phyloP scores from a whole-genome alignment of 2,329 filamentous ascomycete genomes.

The Bipolaris cookei region DNA sequence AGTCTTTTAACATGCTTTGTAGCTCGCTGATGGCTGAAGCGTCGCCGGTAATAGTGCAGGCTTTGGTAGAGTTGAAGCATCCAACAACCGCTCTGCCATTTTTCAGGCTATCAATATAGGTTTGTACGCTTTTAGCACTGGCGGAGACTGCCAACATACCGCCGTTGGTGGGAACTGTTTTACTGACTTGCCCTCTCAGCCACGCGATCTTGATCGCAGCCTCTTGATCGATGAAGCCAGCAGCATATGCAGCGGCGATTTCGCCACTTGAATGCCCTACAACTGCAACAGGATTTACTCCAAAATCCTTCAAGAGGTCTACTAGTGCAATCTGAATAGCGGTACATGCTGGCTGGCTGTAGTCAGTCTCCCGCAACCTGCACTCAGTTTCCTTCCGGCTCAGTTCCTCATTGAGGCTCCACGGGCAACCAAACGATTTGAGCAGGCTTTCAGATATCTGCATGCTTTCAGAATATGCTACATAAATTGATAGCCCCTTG shows the following conservation, averaged over 20 bases:
- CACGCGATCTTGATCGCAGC: conserved; percentile 14
- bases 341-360: conserved; percentile 28
- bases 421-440: conserved; percentile 9
- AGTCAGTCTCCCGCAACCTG: conserved; percentile 10
- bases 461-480: conserved; percentile 5
- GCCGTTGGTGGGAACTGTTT: conserved; percentile 4
- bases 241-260: conserved; percentile 30
- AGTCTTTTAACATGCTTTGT: not conserved
- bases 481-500: not conserved
- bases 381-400: conserved; percentile 4
- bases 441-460: conserved; percentile 13
- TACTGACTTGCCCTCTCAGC: conserved; percentile 10
- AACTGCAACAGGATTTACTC: conserved; percentile 17
- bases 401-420: conserved; percentile 10
- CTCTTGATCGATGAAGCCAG: conserved; percentile 6
- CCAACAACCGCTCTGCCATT: conserved; percentile 6
- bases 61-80: conserved; percentile 50
- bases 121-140: not conserved
- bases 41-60: conserved; percentile 56
- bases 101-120: not conserved
- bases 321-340: conserved; percentile 30
- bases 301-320: conserved; percentile 19
- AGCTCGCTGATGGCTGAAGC: conserved; percentile 47
- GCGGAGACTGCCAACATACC: conserved; percentile 13
- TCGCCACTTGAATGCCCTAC: conserved; percentile 32